Percentiles rank a stretch among this genome's conserved stretches.
Evolutionary conservation across 768 basidiomycete genomes (phyloP).

Genomic region (Boletus pseudopeckii): DNA sequence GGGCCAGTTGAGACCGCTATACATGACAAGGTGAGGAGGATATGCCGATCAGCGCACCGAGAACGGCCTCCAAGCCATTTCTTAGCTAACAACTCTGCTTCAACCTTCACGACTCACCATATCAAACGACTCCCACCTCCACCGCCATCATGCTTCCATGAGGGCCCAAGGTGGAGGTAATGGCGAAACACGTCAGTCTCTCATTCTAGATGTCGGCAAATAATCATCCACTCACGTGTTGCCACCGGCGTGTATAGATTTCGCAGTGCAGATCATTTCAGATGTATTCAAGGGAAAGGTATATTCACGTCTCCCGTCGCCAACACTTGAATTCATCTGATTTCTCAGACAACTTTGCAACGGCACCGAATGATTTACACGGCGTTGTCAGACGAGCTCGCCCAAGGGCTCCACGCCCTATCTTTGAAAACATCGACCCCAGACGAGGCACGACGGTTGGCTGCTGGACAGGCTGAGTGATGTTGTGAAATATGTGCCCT

Average conservation of each 20-base stretch:
- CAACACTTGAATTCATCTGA: constrained; percentile 11
- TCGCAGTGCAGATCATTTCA: constrained; percentile 71
- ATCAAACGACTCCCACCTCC: constrained; percentile 80
- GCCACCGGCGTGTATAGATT: constrained; percentile 49
- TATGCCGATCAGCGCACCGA: constrained; percentile 22
- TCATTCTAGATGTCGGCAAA: constrained; percentile 13
- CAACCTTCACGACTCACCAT: constrained; percentile 62
- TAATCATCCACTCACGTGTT: constrained; percentile 24
- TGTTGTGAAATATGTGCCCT: constrained; percentile 18
- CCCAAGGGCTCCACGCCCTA: constrained; percentile 71
- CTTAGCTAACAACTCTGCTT: constrained; percentile 60
- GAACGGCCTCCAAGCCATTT: constrained; percentile 20
- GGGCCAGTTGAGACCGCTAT: constrained; percentile 63
- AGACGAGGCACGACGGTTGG: constrained; percentile 39
- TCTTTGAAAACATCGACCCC: constrained; percentile 72
- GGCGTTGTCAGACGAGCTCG: constrained; percentile 66
- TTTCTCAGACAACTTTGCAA: constrained; percentile 63
- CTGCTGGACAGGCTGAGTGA: constrained; percentile 23
- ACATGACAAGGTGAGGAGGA: constrained; percentile 47
- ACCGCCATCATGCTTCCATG: constrained; percentile 84
- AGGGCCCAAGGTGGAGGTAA: constrained; percentile 59
- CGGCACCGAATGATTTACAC: constrained; percentile 79
- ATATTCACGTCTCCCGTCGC: constrained; percentile 14
- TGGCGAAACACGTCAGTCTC: constrained; percentile 77
- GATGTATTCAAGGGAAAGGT: constrained; percentile 75